phyloP scores from a whole-genome alignment of 352 stramenopile genomes.

The Globisporangium nagaii region DNA sequence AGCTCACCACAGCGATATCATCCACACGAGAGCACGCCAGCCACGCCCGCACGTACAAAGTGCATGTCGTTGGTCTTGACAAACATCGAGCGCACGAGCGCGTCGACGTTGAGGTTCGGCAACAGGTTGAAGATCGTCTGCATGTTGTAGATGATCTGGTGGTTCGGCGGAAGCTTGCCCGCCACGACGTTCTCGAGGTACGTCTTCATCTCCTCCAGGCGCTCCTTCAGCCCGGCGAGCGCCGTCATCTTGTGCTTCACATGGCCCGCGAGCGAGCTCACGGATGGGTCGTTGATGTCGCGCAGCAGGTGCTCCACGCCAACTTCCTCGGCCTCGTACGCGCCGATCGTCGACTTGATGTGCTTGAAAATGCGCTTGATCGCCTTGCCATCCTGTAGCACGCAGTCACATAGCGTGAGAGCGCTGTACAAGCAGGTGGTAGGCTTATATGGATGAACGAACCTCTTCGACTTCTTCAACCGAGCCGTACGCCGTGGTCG shows the following conservation, averaged over 20 bases:
- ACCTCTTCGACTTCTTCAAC: conserved; percentile 95
- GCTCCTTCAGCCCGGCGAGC: conserved; percentile 90
- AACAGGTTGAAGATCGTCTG: conserved; percentile 99
- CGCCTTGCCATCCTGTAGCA: conserved; percentile 82
- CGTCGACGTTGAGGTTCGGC: conserved; percentile 97
- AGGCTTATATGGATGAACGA: conserved; percentile 12
- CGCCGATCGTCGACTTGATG: conserved; percentile 94
- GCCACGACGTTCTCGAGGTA: conserved; percentile 95
- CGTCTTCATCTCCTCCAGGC: conserved; percentile 97
- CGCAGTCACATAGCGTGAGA: background rate
- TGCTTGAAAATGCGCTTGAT: conserved; percentile 98
- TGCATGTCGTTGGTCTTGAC: conserved; percentile 99
- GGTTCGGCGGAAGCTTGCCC: conserved; percentile 65
- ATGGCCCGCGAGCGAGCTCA: conserved; percentile 96
- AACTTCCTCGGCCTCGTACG: conserved; percentile 94
- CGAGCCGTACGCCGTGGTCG: conserved; percentile 96
- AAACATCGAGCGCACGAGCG: conserved; percentile 96
- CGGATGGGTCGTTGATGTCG: conserved; percentile 99
- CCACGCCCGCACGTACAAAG: conserved; percentile 82
- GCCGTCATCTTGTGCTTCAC: conserved; percentile 98
- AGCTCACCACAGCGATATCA: too few species aligned
- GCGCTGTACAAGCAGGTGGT: too few species aligned
- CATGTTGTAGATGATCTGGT: conserved; percentile 99
- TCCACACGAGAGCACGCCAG: too few species aligned
- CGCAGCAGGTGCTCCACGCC: conserved; percentile 98